Conservation (phyloP, 352 stramenopile species). For the Phytophthora hybrid region DNA sequence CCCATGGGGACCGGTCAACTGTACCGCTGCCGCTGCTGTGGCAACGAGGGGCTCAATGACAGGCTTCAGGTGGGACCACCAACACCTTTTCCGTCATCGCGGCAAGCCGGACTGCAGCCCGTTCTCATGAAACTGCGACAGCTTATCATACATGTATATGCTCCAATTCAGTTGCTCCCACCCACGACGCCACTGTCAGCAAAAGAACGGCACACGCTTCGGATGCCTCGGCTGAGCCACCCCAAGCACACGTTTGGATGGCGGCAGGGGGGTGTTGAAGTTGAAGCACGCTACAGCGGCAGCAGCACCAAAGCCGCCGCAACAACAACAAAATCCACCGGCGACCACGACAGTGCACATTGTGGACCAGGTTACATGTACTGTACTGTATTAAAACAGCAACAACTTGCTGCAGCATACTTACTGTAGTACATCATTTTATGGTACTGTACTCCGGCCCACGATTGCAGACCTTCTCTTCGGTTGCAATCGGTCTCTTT, state of each 20-base stretch:
- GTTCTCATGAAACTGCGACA: constrained; percentile 23
- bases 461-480: too few relatives aligned
- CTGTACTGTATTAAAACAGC: too few relatives aligned
- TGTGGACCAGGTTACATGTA: too few relatives aligned
- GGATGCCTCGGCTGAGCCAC: constrained; percentile 7
- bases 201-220: constrained; percentile 14
- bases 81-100: neutral
- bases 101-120: constrained; percentile 1
- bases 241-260: neutral
- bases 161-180: constrained; percentile 17
- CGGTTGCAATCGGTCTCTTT: too few relatives aligned
- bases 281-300: constrained; percentile 8
- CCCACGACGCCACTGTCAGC: constrained; percentile 13
- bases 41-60: neutral
- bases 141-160: constrained; percentile 4
- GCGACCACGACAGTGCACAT: too few relatives aligned
- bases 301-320: constrained; percentile 1
- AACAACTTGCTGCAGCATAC: too few relatives aligned
- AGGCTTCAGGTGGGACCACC: neutral
- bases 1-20: too few relatives aligned
- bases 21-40: neutral
- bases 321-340: neutral
- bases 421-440: too few relatives aligned
- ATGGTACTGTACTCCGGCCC: too few relatives aligned
- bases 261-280: neutral